Evolutionary conservation across 306 rosid species (phyloP).

Genomic region (Vigna radiata): DNA sequence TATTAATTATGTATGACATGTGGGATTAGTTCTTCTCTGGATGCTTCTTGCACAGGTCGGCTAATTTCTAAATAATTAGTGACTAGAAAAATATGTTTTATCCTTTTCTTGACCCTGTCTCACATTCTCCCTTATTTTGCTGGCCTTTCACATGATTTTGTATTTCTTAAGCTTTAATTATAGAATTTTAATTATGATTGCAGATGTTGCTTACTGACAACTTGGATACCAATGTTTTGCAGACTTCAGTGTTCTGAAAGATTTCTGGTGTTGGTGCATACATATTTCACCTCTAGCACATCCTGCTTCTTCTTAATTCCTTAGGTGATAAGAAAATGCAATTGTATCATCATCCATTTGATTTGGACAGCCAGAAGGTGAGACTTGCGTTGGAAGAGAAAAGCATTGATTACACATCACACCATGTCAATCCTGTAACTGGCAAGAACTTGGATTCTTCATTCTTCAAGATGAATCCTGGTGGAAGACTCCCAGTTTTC

Average conservation of each 20-base stretch:
- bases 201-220: slow-evolving; percentile 15
- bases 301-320: slow-evolving; percentile 32
- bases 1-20: background rate
- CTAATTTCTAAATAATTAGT: slow-evolving; percentile 14
- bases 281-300: slow-evolving; percentile 30
- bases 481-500: slow-evolving; percentile 83
- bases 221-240: slow-evolving; percentile 46
- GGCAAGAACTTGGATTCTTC: slow-evolving; percentile 88
- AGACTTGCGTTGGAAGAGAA: slow-evolving; percentile 94
- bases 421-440: slow-evolving; percentile 88
- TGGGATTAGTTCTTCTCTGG: slow-evolving; percentile 14
- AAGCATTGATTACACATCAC: slow-evolving; percentile 84
- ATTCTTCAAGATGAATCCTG: slow-evolving; percentile 79
- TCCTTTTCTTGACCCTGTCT: slow-evolving; percentile 13
- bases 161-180: slow-evolving; percentile 8
- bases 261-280: slow-evolving; percentile 35
- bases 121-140: slow-evolving; percentile 1
- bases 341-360: slow-evolving; percentile 92
- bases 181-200: background rate
- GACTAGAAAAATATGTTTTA: background rate
- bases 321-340: slow-evolving; percentile 67
- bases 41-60: slow-evolving; percentile 7
- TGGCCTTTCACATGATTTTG: slow-evolving; percentile 10
- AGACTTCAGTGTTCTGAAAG: slow-evolving; percentile 43
- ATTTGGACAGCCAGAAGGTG: slow-evolving; percentile 88